Conservation (phyloP, 2,329 filamentous ascomycete genomes). For the Chaetomiaceae sp. region DNA sequence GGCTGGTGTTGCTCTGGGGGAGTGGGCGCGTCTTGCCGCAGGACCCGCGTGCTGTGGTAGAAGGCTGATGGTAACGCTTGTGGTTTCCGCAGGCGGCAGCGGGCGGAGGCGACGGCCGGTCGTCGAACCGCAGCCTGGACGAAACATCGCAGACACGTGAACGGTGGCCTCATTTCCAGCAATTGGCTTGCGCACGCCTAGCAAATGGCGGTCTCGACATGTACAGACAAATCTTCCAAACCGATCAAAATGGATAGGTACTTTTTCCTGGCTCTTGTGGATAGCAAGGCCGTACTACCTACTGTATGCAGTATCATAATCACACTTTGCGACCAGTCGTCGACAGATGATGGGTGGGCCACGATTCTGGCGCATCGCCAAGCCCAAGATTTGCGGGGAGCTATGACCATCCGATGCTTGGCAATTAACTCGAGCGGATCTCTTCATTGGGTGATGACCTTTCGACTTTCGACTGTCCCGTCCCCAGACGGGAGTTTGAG, state of each 20-base stretch:
- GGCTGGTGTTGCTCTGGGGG: conserved; percentile 10
- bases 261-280: neutral
- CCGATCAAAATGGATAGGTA: neutral
- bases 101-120: neutral
- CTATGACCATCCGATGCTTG: neutral
- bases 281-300: too few species aligned
- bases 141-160: conserved; percentile 22
- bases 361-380: neutral
- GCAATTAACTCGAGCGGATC: neutral
- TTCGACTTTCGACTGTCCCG: too few species aligned
- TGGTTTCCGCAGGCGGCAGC: conserved; percentile 2
- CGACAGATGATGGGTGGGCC: neutral
- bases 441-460: too few species aligned
- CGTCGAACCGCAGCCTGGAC: neutral
- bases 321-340: neutral
- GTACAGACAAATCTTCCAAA: too few species aligned
- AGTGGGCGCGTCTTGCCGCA: conserved; percentile 4
- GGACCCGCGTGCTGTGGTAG: conserved; percentile 18
- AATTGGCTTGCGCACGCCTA: too few species aligned
- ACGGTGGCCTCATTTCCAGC: conserved; percentile 15
- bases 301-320: too few species aligned
- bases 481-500: too few species aligned
- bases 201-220: too few species aligned
- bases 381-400: neutral
- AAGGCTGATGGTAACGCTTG: conserved; percentile 13